phyloP scores from a whole-genome alignment of 352 stramenopile species.

The Phytophthora multivora region DNA sequence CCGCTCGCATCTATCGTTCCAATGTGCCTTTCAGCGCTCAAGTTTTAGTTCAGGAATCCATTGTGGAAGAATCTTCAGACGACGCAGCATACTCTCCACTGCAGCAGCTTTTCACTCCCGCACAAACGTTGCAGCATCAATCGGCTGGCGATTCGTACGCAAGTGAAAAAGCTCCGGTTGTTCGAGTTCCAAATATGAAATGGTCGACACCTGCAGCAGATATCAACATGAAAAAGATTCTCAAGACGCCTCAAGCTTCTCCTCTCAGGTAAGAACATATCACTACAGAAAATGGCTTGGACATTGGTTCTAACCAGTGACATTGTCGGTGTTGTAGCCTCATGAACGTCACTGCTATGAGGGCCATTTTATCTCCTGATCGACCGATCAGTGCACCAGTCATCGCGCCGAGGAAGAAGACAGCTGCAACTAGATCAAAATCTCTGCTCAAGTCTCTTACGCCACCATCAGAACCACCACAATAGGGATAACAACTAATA shows the following conservation, averaged over 20 bases:
- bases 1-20: conserved; percentile 64
- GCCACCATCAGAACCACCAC: conserved; percentile 5
- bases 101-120: neutral
- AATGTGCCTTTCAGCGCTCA: conserved; percentile 66
- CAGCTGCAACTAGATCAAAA: conserved; percentile 13
- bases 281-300: too few species aligned
- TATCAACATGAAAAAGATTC: conserved; percentile 8
- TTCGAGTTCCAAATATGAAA: conserved; percentile 22
- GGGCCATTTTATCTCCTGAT: conserved; percentile 42
- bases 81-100: neutral
- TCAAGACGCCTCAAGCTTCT: conserved; percentile 19
- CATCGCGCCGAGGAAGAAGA: conserved; percentile 52
- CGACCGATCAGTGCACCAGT: conserved; percentile 63
- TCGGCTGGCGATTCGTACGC: conserved; percentile 29
- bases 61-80: conserved; percentile 22
- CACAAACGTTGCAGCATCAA: conserved; percentile 16
- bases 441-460: conserved; percentile 21
- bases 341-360: conserved; percentile 49
- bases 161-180: conserved; percentile 21
- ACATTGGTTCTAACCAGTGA: neutral
- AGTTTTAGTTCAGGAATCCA: conserved; percentile 26
- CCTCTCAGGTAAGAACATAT: conserved; percentile 34
- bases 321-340: conserved; percentile 10
- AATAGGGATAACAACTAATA: too few species aligned
- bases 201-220: conserved; percentile 18